phyloP scores from a whole-genome alignment of 2,329 filamentous ascomycete genomes.

The Ceratocystis diversiconidia region DNA sequence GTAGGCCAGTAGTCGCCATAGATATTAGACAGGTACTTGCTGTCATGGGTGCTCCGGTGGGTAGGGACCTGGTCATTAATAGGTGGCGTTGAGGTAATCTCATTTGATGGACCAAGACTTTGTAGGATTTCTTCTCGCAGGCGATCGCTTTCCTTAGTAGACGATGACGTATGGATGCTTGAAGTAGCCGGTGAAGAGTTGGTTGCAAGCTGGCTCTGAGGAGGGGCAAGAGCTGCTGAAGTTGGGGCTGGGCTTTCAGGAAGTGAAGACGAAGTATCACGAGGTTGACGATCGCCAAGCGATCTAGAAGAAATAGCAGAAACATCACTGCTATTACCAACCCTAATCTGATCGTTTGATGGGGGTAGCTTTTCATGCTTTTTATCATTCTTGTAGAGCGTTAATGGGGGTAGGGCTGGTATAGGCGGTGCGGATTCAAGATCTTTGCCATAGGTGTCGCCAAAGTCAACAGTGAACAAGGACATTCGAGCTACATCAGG shows the following conservation, averaged over 20 bases:
- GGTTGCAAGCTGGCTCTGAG: neutral
- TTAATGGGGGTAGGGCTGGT: constrained; percentile 19
- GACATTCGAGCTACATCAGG: constrained; percentile 46
- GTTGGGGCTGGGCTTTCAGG: constrained; percentile 12
- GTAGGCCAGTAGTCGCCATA: constrained; percentile 55
- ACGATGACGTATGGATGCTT: constrained; percentile 28
- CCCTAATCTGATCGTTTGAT: neutral
- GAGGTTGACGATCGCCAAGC: neutral
- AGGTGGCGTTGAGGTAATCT: neutral
- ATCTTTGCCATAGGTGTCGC: constrained; percentile 27
- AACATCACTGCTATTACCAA: neutral
- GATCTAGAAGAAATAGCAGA: neutral
- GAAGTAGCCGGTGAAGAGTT: constrained; percentile 10
- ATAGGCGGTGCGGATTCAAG: constrained; percentile 22
- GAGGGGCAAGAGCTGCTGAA: neutral
- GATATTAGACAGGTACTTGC: constrained; percentile 48
- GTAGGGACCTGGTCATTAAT: neutral
- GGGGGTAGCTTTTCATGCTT: neutral
- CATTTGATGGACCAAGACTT: constrained; percentile 40
- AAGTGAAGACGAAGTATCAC: constrained; percentile 1
- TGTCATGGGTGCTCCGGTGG: constrained; percentile 32
- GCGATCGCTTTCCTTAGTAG: constrained; percentile 55
- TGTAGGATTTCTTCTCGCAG: constrained; percentile 62
- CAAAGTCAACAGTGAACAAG: constrained; percentile 45
- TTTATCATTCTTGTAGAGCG: constrained; percentile 3